Conservation (phyloP, 1,284 basidiomycete species). For the Exobasidium rhododendri region DNA sequence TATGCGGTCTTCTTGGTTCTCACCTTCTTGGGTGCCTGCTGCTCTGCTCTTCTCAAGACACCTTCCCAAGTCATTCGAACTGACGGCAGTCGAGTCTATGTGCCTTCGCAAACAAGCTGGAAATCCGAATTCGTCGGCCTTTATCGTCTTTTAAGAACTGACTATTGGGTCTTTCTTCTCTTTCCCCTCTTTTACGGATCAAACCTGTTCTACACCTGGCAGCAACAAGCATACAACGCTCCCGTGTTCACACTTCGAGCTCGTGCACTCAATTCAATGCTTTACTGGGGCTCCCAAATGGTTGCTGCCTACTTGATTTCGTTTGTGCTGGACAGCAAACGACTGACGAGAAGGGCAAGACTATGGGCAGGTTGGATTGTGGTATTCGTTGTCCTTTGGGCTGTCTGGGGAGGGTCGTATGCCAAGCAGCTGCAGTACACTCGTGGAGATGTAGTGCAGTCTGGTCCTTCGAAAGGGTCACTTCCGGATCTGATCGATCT, state of each 20-base stretch:
- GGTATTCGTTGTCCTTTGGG: slow-evolving; percentile 34
- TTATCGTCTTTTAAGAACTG: slow-evolving; percentile 28
- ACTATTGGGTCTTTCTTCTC: slow-evolving; percentile 40
- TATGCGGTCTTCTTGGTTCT: slow-evolving; percentile 42
- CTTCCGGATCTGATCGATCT: slow-evolving; percentile 30
- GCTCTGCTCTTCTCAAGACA: slow-evolving; percentile 27
- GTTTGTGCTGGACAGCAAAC: slow-evolving; percentile 34
- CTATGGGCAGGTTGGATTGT: slow-evolving; percentile 45
- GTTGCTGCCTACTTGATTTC: slow-evolving; percentile 38
- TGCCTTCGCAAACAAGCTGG: slow-evolving; percentile 36
- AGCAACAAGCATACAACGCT: slow-evolving; percentile 38
- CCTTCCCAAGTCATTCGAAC: slow-evolving; percentile 35
- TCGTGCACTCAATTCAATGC: slow-evolving; percentile 55
- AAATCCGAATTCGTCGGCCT: slow-evolving; percentile 34
- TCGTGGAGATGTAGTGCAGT: slow-evolving; percentile 18
- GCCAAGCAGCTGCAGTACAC: slow-evolving; percentile 37
- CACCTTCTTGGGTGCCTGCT: slow-evolving; percentile 33
- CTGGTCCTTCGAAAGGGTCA: slow-evolving; percentile 13
- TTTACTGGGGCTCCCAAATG: slow-evolving; percentile 57
- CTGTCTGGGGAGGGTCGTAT: slow-evolving; percentile 47
- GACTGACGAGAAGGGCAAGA: slow-evolving; percentile 29
- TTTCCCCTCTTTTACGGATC: slow-evolving; percentile 43
- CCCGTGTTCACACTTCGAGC: slow-evolving; percentile 26
- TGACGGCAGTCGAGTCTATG: slow-evolving; percentile 37
- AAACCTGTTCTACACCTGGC: slow-evolving; percentile 51